Evolutionary conservation across 768 basidiomycete genomes (phyloP).

Genomic region (Tremella yokohamensis): DNA sequence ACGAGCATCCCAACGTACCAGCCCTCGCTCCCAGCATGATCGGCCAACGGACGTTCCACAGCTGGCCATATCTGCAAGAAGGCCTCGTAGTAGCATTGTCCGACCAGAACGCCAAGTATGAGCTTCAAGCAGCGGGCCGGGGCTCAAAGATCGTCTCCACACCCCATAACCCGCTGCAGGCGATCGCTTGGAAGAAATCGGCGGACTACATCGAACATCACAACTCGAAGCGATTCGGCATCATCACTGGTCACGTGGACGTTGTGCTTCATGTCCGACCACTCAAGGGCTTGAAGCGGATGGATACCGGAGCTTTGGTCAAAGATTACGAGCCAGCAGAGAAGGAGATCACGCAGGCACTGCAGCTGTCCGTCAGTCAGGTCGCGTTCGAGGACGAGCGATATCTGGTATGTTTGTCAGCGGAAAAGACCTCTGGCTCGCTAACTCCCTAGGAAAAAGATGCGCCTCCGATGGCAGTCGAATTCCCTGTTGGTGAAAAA

Average conservation of each 20-base stretch:
- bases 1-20: slow-evolving; percentile 65
- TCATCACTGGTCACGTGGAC: slow-evolving; percentile 75
- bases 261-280: slow-evolving; percentile 83
- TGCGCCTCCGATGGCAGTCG: slow-evolving; percentile 75
- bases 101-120: slow-evolving; percentile 81
- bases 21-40: slow-evolving; percentile 72
- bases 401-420: slow-evolving; percentile 37
- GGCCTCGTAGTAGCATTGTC: slow-evolving; percentile 81
- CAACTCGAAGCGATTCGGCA: slow-evolving; percentile 86
- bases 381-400: slow-evolving; percentile 84
- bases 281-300: slow-evolving; percentile 84
- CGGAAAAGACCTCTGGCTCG: slow-evolving; percentile 47
- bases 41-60: slow-evolving; percentile 70
- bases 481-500: slow-evolving; percentile 83
- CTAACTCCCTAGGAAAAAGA: slow-evolving; percentile 56
- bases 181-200: slow-evolving; percentile 73
- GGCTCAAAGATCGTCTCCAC: slow-evolving; percentile 58
- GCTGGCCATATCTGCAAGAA: slow-evolving; percentile 95
- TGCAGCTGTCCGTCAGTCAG: slow-evolving; percentile 76
- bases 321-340: slow-evolving; percentile 86
- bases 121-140: slow-evolving; percentile 52
- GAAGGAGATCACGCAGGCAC: slow-evolving; percentile 78
- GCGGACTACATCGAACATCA: slow-evolving; percentile 74
- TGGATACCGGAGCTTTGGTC: slow-evolving; percentile 83
- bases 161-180: slow-evolving; percentile 67